These are phyloP conservation scores for Zalerion maritima DNA, from an alignment of 495 filamentous ascomycete species.

Conservation along the genomic window DNA sequence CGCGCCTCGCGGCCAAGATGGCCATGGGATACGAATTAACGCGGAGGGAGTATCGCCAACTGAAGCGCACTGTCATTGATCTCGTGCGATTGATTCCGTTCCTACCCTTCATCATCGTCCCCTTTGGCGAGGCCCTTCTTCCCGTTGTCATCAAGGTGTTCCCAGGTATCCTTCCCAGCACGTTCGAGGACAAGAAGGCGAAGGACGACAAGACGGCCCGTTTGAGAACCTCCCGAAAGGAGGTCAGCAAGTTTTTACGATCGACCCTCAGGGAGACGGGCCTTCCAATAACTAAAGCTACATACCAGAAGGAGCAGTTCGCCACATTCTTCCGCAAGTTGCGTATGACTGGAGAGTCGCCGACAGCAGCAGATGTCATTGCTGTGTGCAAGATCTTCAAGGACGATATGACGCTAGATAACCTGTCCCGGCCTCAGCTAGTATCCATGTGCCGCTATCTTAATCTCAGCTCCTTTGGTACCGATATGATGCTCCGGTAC, in stretches of 20 bases:
- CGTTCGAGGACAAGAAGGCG: slow-evolving; percentile 81
- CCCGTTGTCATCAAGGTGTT: slow-evolving; percentile 88
- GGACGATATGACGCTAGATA: slow-evolving; percentile 95
- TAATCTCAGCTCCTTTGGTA: slow-evolving; percentile 93
- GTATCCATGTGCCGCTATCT: slow-evolving; percentile 98
- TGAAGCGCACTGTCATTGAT: slow-evolving; percentile 86
- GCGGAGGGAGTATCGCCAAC: slow-evolving; percentile 80
- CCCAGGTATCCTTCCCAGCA: slow-evolving; percentile 92
- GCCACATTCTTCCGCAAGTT: slow-evolving; percentile 97
- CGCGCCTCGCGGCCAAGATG: slow-evolving; percentile 87
- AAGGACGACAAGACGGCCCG: slow-evolving; percentile 76
- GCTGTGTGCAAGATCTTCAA: slow-evolving; percentile 99
- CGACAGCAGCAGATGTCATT: slow-evolving; percentile 81
- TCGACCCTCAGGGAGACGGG: slow-evolving; percentile 87
- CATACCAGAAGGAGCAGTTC: slow-evolving; percentile 86
- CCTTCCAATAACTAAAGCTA: slow-evolving; percentile 70
- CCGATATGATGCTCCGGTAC: slow-evolving; percentile 94
- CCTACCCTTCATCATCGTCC: slow-evolving; percentile 91
- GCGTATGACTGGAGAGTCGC: slow-evolving; percentile 76
- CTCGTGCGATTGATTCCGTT: slow-evolving; percentile 88
- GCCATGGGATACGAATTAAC: slow-evolving; percentile 94
- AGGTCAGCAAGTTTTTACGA: slow-evolving; percentile 83
- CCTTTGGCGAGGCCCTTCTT: slow-evolving; percentile 89
- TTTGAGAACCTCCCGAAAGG: slow-evolving; percentile 76
- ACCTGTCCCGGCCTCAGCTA: slow-evolving; percentile 85